Evolutionary conservation across 139 green algal species (phyloP).

Genomic region (Picochlorum sp.): DNA sequence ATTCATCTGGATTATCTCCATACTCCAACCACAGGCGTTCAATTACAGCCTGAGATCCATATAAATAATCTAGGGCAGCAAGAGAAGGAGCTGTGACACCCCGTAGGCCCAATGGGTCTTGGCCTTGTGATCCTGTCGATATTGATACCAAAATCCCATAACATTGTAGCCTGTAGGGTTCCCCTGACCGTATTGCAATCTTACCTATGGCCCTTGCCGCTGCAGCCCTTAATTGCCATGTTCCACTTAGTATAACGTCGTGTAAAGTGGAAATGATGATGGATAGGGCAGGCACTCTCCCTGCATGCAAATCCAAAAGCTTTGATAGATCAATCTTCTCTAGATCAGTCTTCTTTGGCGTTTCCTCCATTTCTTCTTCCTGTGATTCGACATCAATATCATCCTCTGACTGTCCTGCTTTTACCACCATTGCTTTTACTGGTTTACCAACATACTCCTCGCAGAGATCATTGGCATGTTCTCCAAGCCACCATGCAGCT

Average conservation of each 20-base stretch:
- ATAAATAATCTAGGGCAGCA: conserved; percentile 53
- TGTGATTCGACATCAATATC: background rate
- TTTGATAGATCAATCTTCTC: background rate
- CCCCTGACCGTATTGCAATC: conserved; percentile 61
- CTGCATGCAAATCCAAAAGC: conserved; percentile 13
- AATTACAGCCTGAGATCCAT: conserved; percentile 51
- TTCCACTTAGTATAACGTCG: conserved; percentile 14
- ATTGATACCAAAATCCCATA: conserved; percentile 50
- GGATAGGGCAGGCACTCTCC: conserved; percentile 32
- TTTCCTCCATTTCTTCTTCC: background rate
- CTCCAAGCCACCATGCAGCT: conserved; percentile 63
- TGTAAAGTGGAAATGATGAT: conserved; percentile 32
- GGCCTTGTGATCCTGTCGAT: background rate
- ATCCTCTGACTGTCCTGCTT: background rate
- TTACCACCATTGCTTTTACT: background rate
- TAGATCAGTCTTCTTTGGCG: background rate
- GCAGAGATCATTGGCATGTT: conserved; percentile 54
- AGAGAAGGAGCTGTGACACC: background rate
- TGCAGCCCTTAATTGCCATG: conserved; percentile 32
- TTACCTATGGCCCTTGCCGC: conserved; percentile 35
- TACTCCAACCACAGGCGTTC: conserved; percentile 36
- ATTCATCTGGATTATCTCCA: conserved; percentile 23
- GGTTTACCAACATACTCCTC: conserved; percentile 29
- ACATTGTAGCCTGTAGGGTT: conserved; percentile 74
- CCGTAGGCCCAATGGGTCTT: conserved; percentile 21